These are phyloP conservation scores for Paecilomyces formosus DNA, from an alignment of 2,329 filamentous ascomycete species.

Conservation along the genomic window DNA sequence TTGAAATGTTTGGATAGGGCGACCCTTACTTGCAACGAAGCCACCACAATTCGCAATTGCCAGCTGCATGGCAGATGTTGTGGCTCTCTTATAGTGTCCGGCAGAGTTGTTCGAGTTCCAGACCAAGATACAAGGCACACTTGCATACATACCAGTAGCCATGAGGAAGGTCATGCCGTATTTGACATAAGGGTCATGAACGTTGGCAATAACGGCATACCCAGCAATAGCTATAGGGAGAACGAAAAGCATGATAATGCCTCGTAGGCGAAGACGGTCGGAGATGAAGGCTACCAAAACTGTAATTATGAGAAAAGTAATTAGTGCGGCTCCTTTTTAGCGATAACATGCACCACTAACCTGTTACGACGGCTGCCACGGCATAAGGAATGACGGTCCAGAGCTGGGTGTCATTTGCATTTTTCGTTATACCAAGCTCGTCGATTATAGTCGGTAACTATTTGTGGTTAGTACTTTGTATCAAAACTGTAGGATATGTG, in stretches of 20 bases:
- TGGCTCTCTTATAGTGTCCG: slow-evolving; percentile 63
- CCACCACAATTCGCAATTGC: slow-evolving; percentile 61
- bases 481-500: neutral
- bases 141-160: slow-evolving; percentile 57
- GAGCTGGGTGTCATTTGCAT: slow-evolving; percentile 52
- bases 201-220: slow-evolving; percentile 57
- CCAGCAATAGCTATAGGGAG: slow-evolving; percentile 58
- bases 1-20: slow-evolving; percentile 1
- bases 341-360: slow-evolving; percentile 17
- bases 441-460: slow-evolving; percentile 59
- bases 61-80: slow-evolving; percentile 57
- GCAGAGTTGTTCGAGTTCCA: slow-evolving; percentile 64
- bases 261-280: slow-evolving; percentile 53
- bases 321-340: neutral
- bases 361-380: slow-evolving; percentile 50
- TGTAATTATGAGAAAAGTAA: neutral
- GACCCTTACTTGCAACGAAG: slow-evolving; percentile 51
- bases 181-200: slow-evolving; percentile 44
- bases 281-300: slow-evolving; percentile 46
- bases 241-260: slow-evolving; percentile 55
- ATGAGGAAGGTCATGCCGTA: slow-evolving; percentile 64
- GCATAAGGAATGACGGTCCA: slow-evolving; percentile 60
- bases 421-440: slow-evolving; percentile 46
- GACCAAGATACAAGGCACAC: slow-evolving; percentile 55
- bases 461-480: neutral